Evolutionary conservation across 441 rosid genomes (phyloP).

Genomic region (Pelargonium australe): DNA sequence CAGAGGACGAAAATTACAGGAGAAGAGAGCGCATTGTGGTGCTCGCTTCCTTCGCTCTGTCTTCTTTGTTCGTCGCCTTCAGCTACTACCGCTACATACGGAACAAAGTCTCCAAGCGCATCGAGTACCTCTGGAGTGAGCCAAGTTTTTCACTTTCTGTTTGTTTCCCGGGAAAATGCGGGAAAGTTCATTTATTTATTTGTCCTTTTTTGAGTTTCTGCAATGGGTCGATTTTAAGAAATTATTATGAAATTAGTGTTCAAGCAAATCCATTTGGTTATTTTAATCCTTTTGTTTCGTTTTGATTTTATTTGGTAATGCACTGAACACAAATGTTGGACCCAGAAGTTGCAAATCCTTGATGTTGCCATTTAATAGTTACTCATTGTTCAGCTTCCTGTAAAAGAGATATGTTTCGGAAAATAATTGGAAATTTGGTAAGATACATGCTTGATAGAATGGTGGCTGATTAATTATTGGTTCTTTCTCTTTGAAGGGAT

Average conservation of each 20-base stretch:
- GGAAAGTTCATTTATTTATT: conserved; percentile 5
- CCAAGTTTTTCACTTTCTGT: conserved; percentile 2
- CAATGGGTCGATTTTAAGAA: background rate
- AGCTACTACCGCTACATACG: conserved; percentile 90
- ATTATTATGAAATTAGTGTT: background rate
- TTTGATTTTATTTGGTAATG: too few relatives aligned
- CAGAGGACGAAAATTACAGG: conserved; percentile 34
- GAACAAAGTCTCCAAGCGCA: conserved; percentile 66
- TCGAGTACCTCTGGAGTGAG: conserved; percentile 36
- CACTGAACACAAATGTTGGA: background rate
- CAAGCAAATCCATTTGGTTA: background rate
- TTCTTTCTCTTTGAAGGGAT: conserved; percentile 28
- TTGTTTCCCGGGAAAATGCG: conserved; percentile 4
- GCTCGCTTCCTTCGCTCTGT: conserved; percentile 58
- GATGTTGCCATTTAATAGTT: background rate
- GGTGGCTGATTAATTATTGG: background rate
- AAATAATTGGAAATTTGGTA: background rate
- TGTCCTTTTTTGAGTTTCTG: background rate
- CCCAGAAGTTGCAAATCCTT: background rate
- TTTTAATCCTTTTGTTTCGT: too few relatives aligned
- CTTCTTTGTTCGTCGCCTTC: conserved; percentile 69
- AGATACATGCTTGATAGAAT: background rate
- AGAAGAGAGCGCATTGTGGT: conserved; percentile 60
- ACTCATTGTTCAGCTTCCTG: background rate
- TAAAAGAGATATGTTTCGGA: background rate